Conservation (phyloP, 2,329 filamentous ascomycete genomes). For the Aspergillus novofumigatus region DNA sequence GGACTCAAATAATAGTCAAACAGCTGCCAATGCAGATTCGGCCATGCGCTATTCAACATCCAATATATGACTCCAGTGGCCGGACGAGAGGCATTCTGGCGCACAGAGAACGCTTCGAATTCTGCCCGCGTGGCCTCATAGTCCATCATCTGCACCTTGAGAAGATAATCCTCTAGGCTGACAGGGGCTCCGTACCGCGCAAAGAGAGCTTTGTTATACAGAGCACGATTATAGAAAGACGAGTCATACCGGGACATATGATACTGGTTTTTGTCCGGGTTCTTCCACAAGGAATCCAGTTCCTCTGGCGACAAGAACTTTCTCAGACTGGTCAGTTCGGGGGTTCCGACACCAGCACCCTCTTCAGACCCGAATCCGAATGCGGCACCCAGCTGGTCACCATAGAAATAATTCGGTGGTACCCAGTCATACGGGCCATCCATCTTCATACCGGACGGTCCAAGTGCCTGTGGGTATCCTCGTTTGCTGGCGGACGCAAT, state of each 20-base stretch:
- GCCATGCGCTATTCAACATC: constrained; percentile 66
- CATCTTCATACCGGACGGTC: constrained; percentile 62
- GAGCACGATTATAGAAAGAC: constrained; percentile 52
- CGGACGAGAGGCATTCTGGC: constrained; percentile 49
- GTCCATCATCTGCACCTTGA: constrained; percentile 59
- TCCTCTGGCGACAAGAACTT: constrained; percentile 52
- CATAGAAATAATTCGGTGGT: constrained; percentile 62
- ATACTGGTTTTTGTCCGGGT: constrained; percentile 50
- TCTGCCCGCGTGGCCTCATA: constrained; percentile 60
- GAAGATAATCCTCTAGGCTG: constrained; percentile 54
- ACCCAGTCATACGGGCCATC: constrained; percentile 64
- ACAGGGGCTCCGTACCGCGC: constrained; percentile 50
- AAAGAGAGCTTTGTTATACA: constrained; percentile 56
- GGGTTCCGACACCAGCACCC: constrained; percentile 59
- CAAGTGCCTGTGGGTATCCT: constrained; percentile 50
- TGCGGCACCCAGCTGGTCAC: constrained; percentile 51
- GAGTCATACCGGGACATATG: constrained; percentile 58
- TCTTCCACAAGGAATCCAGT: constrained; percentile 54
- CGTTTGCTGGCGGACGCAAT: constrained; percentile 55
- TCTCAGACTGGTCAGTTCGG: constrained; percentile 51
- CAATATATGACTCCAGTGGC: constrained; percentile 62
- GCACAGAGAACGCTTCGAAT: constrained; percentile 54
- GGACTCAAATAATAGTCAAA: constrained; percentile 61
- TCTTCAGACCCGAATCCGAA: constrained; percentile 63
- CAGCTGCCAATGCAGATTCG: constrained; percentile 61